phyloP scores from a whole-genome alignment of 352 stramenopile species.

The Globisporangium middletonii region DNA sequence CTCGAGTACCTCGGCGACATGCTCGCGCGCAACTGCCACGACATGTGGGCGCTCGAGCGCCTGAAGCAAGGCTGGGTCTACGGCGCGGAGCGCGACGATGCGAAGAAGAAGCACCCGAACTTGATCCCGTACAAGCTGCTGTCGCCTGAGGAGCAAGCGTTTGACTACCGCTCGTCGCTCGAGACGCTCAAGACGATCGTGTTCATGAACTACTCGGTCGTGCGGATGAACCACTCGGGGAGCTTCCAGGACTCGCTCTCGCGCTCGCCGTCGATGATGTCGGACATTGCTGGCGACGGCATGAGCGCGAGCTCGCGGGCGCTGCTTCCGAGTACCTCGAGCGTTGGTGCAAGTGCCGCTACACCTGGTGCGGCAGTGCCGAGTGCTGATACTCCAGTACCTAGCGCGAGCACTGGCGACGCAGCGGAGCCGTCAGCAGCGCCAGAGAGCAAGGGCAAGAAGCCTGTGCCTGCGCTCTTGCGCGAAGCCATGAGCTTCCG shows the following conservation, averaged over 20 bases:
- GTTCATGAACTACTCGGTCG: conserved; percentile 85
- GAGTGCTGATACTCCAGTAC: neutral
- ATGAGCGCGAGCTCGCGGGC: conserved; percentile 15
- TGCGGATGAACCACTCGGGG: conserved; percentile 39
- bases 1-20: conserved; percentile 72
- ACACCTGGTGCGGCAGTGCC: neutral
- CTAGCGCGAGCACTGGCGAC: too few relatives aligned
- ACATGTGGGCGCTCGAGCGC: conserved; percentile 82
- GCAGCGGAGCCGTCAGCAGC: neutral
- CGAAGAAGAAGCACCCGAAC: conserved; percentile 72
- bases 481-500: conserved; percentile 75
- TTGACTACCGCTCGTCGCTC: conserved; percentile 82
- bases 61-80: conserved; percentile 84
- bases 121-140: conserved; percentile 79
- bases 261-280: conserved; percentile 62
- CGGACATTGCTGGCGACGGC: conserved; percentile 29
- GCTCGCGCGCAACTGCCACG: conserved; percentile 79
- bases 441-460: conserved; percentile 26
- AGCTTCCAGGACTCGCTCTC: conserved; percentile 65
- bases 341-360: conserved; percentile 16
- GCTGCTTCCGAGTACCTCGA: conserved; percentile 13
- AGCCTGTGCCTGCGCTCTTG: conserved; percentile 48
- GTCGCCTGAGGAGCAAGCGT: conserved; percentile 74
- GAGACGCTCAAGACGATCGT: conserved; percentile 87
- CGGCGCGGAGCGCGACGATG: conserved; percentile 61